A percentile compares a stretch with the other conserved stretches of the same genome.
These are phyloP conservation scores for Neurospora sp. DNA, from an alignment of 495 filamentous ascomycete genomes.

Conservation along the genomic window DNA sequence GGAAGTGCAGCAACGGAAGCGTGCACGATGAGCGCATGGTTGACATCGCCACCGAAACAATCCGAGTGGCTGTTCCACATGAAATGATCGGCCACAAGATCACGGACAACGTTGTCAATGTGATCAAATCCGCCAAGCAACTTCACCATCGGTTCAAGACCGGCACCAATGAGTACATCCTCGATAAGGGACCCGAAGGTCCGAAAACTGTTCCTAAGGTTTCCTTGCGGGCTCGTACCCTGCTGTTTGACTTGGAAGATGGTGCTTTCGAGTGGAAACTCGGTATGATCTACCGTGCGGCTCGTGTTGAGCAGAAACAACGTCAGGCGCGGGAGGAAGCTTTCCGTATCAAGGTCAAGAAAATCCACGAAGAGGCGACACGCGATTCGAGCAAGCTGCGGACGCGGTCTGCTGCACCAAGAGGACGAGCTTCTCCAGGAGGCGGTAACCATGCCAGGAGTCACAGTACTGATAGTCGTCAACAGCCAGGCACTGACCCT, in stretches of 20 bases:
- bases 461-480: slow-evolving; percentile 41
- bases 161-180: slow-evolving; percentile 74
- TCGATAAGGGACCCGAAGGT: slow-evolving; percentile 69
- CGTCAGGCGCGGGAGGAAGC: slow-evolving; percentile 83
- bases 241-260: slow-evolving; percentile 89
- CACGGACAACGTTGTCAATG: slow-evolving; percentile 85
- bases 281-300: slow-evolving; percentile 80
- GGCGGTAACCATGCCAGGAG: slow-evolving; percentile 34
- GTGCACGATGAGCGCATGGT: slow-evolving; percentile 69
- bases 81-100: slow-evolving; percentile 85
- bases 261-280: slow-evolving; percentile 97
- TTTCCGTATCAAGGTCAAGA: slow-evolving; percentile 76
- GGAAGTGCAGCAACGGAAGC: slow-evolving; percentile 49
- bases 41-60: slow-evolving; percentile 75
- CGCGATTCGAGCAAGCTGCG: slow-evolving; percentile 37
- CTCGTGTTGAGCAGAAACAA: slow-evolving; percentile 80
- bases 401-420: slow-evolving; percentile 38
- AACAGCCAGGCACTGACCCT: slow-evolving; percentile 20
- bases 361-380: slow-evolving; percentile 57
- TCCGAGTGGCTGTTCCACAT: slow-evolving; percentile 86
- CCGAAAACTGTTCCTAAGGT: slow-evolving; percentile 80
- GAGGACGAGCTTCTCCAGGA: slow-evolving; percentile 27
- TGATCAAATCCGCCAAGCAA: slow-evolving; percentile 76
- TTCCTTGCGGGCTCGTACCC: slow-evolving; percentile 65
- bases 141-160: slow-evolving; percentile 85